Evolutionary conservation across 2,329 filamentous ascomycete species (phyloP).

Genomic region (Ascochyta koolunga): DNA sequence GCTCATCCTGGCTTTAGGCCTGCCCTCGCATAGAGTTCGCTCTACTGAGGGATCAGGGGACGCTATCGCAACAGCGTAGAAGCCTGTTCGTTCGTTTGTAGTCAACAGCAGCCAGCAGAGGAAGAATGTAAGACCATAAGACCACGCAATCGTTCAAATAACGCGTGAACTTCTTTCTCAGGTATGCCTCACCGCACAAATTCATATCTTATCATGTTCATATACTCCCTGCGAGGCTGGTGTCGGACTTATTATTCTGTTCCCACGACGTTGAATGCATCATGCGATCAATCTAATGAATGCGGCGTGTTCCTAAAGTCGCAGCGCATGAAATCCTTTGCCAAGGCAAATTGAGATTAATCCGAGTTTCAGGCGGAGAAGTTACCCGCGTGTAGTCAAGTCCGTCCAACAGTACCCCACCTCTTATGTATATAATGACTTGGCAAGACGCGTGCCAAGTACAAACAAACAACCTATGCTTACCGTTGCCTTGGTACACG

Average conservation of each 20-base stretch:
- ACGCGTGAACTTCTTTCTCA: no score
- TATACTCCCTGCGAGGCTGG: no score
- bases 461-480: neutral
- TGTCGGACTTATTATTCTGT: no score
- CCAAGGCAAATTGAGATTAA: slow-evolving; percentile 3
- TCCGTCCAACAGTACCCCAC: slow-evolving; percentile 2
- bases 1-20: neutral
- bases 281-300: no score
- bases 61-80: neutral
- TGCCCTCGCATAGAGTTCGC: neutral
- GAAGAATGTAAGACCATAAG: no score
- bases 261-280: no score
- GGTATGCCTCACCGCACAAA: no score
- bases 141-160: no score
- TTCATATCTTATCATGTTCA: no score
- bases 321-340: neutral
- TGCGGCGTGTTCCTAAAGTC: neutral
- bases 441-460: neutral
- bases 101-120: no score
- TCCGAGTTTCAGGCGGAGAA: slow-evolving; percentile 6
- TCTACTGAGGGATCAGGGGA: neutral
- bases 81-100: neutral
- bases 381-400: slow-evolving; percentile 7
- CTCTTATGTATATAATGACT: neutral
- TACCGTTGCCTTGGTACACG: neutral